Percentiles rank a stretch among this genome's conserved stretches.
Conservation (phyloP, 2,329 filamentous ascomycete species). For the Penicillium sp. region DNA sequence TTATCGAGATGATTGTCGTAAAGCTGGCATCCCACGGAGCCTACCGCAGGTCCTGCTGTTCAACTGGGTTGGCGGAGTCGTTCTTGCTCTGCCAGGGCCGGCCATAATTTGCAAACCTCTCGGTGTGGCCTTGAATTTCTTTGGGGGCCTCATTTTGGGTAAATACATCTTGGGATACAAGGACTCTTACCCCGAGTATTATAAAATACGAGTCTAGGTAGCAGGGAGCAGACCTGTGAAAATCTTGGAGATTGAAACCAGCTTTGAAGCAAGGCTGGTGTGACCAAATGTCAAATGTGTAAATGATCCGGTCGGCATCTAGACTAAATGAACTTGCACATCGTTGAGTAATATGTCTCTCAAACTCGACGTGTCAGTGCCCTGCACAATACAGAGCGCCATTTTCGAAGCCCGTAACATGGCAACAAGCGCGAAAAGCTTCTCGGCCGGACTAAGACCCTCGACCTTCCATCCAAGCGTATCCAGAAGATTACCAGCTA, state of each 20-base stretch:
- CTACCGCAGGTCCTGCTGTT: constrained; percentile 16
- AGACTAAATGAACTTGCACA: constrained; percentile 8
- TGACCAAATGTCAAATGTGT: too few species aligned
- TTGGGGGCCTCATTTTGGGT: constrained; percentile 13
- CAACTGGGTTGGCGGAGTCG: constrained; percentile 17
- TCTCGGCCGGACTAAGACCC: constrained; percentile 3
- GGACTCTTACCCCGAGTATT: constrained; percentile 18
- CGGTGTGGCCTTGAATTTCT: constrained; percentile 14
- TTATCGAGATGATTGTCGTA: constrained; percentile 20
- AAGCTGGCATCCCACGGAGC: constrained; percentile 11
- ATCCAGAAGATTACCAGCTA: constrained; percentile 4
- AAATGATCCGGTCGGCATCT: background rate
- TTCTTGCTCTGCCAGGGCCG: constrained; percentile 17
- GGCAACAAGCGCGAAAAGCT: constrained; percentile 7
- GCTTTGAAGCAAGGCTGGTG: too few species aligned
- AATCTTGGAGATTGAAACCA: too few species aligned
- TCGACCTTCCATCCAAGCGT: constrained; percentile 11
- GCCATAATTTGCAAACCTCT: constrained; percentile 1
- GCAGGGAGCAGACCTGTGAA: background rate
- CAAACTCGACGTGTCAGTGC: constrained; percentile 6
- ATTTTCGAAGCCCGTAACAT: constrained; percentile 9
- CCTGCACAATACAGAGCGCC: constrained; percentile 7
- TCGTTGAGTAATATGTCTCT: constrained; percentile 12
- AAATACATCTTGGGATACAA: constrained; percentile 20
- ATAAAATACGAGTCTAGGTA: background rate